These are phyloP conservation scores for Heritiera littoralis DNA, from an alignment of 345 rosid species.

Conservation along the genomic window DNA sequence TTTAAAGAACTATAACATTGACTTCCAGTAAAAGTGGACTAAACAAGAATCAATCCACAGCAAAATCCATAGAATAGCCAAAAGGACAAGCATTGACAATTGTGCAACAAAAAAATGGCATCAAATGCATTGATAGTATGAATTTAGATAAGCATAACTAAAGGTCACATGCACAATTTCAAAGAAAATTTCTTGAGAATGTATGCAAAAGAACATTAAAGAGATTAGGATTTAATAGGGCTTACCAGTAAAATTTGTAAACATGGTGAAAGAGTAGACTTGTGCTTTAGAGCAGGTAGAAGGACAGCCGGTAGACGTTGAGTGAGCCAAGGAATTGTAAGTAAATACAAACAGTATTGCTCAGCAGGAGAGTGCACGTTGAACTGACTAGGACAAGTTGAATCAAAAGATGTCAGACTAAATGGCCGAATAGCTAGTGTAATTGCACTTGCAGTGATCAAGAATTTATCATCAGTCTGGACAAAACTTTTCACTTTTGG, in stretches of 20 bases:
- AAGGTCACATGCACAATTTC: not conserved
- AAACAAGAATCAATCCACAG: not conserved
- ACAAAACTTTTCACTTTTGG: constrained; percentile 31
- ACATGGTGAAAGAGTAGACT: constrained; percentile 65
- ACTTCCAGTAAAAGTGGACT: not conserved
- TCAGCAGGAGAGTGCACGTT: constrained; percentile 44
- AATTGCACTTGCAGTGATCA: constrained; percentile 77
- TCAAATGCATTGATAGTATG: not conserved
- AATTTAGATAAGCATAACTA: constrained; percentile 12
- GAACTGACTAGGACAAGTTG: constrained; percentile 28
- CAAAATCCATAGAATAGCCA: not conserved
- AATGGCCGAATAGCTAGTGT: constrained; percentile 87
- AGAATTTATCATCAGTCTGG: constrained; percentile 61
- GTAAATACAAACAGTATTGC: constrained; percentile 57
- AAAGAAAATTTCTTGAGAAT: not conserved
- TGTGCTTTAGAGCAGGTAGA: constrained; percentile 83
- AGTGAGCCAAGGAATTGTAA: constrained; percentile 77
- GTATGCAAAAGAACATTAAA: not conserved
- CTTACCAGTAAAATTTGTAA: constrained; percentile 72
- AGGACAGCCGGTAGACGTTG: constrained; percentile 74
- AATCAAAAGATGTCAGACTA: constrained; percentile 40
- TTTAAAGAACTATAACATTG: constrained; percentile 7
- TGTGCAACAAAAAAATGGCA: not conserved
- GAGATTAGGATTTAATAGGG: constrained; percentile 27
- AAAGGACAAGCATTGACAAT: not conserved